Evolutionary conservation across 2,329 filamentous ascomycete species (phyloP).

Genomic region (Claviceps spartinae): DNA sequence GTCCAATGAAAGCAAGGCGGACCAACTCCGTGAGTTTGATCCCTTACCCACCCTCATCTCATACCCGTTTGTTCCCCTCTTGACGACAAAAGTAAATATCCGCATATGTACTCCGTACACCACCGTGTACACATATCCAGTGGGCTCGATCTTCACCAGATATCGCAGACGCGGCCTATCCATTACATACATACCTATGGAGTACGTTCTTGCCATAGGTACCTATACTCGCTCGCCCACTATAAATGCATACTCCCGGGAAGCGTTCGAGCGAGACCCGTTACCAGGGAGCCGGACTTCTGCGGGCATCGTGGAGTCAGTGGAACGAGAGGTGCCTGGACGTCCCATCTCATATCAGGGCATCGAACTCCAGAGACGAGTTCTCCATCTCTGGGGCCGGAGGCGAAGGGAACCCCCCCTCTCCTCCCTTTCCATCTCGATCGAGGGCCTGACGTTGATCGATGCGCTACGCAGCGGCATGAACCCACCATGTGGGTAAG

Average conservation of each 20-base stretch:
- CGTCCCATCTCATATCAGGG: background rate
- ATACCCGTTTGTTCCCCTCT: background rate
- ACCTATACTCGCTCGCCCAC: background rate
- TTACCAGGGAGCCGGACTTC: slow-evolving; percentile 2
- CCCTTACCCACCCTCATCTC: background rate
- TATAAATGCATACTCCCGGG: background rate
- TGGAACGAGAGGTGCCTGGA: background rate
- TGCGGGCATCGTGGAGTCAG: background rate
- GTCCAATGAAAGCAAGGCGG: background rate
- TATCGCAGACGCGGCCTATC: background rate
- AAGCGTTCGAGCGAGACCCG: background rate
- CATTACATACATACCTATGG: background rate
- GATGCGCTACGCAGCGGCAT: background rate
- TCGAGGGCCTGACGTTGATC: background rate
- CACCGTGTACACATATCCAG: too few relatives aligned
- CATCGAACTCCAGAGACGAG: background rate
- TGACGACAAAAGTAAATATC: too few relatives aligned
- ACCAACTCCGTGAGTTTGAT: background rate
- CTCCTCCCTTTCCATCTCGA: too few relatives aligned
- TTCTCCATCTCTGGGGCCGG: background rate
- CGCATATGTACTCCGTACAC: too few relatives aligned
- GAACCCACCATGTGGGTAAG: background rate
- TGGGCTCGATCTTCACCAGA: background rate
- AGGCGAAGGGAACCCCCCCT: too few relatives aligned
- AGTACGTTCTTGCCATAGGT: background rate